Conservation (phyloP, 2,329 filamentous ascomycete species). For the Albifimbria verrucaria region DNA sequence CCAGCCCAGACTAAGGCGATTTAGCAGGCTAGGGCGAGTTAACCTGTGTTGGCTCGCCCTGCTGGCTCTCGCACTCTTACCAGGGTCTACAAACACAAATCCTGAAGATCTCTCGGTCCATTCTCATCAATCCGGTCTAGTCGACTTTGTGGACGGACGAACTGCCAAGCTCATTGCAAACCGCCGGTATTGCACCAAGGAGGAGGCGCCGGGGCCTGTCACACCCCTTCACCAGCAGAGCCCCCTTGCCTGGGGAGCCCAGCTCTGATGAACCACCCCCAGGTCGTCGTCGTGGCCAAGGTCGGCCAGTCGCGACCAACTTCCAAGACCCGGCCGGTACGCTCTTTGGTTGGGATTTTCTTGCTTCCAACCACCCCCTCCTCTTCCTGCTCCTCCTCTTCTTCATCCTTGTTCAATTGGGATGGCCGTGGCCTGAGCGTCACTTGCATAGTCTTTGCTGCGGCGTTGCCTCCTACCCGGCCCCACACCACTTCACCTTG, state of each 20-base stretch:
- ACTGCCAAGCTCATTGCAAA: background rate
- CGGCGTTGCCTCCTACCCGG: background rate
- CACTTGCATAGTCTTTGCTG: background rate
- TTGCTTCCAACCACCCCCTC: background rate
- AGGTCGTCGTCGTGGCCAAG: too few relatives aligned
- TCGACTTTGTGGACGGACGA: background rate
- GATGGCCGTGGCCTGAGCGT: background rate
- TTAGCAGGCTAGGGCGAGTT: too few relatives aligned
- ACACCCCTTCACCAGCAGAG: background rate
- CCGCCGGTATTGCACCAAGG: background rate
- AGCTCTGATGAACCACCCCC: background rate
- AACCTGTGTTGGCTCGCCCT: too few relatives aligned
- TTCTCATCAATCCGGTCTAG: background rate
- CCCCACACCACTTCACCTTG: background rate
- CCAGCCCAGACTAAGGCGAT: background rate
- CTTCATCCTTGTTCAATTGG: too few relatives aligned
- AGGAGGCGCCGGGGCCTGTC: background rate
- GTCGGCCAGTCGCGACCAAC: background rate
- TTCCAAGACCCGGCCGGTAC: too few relatives aligned
- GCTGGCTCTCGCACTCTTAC: too few relatives aligned
- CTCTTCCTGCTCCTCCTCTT: too few relatives aligned
- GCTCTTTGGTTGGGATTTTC: background rate
- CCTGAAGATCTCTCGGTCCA: background rate
- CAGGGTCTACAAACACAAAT: too few relatives aligned
- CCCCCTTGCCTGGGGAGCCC: background rate